These are phyloP conservation scores for Rhodotorula graminis DNA, from an alignment of 768 basidiomycete genomes.

Conservation along the genomic window DNA sequence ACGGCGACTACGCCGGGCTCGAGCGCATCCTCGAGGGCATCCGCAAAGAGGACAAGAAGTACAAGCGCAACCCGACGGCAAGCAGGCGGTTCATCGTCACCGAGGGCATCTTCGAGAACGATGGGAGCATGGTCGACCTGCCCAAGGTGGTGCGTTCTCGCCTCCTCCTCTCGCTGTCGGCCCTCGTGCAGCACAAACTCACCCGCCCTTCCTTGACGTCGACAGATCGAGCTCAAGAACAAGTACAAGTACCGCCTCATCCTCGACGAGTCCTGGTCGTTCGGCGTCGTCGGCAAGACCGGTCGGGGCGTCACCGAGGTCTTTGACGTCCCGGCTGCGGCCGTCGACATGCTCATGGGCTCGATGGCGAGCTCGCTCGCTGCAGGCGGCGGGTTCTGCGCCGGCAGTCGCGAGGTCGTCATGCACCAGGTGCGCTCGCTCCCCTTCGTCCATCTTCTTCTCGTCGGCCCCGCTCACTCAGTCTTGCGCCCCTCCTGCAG, in stretches of 20 bases:
- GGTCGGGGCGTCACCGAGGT: constrained; percentile 92
- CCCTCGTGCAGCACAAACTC: neutral
- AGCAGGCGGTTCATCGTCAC: constrained; percentile 84
- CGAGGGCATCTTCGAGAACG: constrained; percentile 93
- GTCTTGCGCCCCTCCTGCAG: constrained; percentile 47
- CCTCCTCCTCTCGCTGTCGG: neutral
- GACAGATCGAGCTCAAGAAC: constrained; percentile 82
- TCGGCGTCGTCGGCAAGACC: constrained; percentile 85
- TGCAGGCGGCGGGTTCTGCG: constrained; percentile 89
- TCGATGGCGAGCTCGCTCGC: constrained; percentile 78
- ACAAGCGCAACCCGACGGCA: constrained; percentile 66
- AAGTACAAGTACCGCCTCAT: constrained; percentile 95
- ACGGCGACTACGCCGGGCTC: constrained; percentile 84
- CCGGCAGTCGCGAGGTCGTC: constrained; percentile 72
- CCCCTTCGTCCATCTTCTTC: no score
- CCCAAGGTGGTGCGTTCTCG: constrained; percentile 70
- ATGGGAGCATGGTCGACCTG: constrained; percentile 85
- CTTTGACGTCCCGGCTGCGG: constrained; percentile 70
- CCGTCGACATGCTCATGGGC: constrained; percentile 87
- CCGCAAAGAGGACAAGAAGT: constrained; percentile 83
- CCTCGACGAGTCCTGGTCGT: constrained; percentile 88
- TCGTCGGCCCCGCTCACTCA: neutral
- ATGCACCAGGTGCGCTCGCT: constrained; percentile 68
- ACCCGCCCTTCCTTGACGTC: neutral
- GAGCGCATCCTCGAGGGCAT: constrained; percentile 78